phyloP scores from a whole-genome alignment of 2,329 filamentous ascomycete species.

The Colletotrichum lindemuthianum region DNA sequence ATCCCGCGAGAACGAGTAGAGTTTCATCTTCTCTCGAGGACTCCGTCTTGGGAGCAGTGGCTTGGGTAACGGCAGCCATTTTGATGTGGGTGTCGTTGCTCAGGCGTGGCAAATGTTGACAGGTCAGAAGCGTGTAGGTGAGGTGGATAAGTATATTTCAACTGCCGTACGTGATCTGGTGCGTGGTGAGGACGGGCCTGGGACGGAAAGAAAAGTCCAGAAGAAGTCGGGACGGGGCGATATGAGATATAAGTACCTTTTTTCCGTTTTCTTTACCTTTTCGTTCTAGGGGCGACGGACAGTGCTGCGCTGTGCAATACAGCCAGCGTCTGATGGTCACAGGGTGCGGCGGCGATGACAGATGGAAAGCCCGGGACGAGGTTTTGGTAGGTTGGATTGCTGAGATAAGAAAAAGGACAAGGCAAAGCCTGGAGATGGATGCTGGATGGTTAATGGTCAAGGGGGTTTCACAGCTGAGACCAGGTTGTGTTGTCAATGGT shows the following conservation, averaged over 20 bases:
- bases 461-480: constrained; percentile 29
- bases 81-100: constrained; percentile 8
- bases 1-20: constrained; percentile 81
- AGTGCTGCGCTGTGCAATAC: constrained; percentile 23
- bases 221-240: constrained; percentile 31
- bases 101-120: constrained; percentile 6
- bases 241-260: constrained; percentile 29
- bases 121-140: neutral
- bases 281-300: constrained; percentile 10
- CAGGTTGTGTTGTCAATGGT: constrained; percentile 15
- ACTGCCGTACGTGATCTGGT: neutral
- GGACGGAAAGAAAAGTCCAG: constrained; percentile 25
- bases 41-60: constrained; percentile 41
- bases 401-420: constrained; percentile 32
- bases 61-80: constrained; percentile 49
- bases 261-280: neutral
- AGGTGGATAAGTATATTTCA: constrained; percentile 24
- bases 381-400: constrained; percentile 19
- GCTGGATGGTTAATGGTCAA: constrained; percentile 2
- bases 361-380: constrained; percentile 20
- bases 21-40: constrained; percentile 69
- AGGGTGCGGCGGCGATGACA: constrained; percentile 34
- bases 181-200: constrained; percentile 30
- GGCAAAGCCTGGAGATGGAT: neutral
- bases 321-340: constrained; percentile 29